Base-by-base conservation (phyloP, 306 rosid genomes). In the Vigna trinervia region DNA sequence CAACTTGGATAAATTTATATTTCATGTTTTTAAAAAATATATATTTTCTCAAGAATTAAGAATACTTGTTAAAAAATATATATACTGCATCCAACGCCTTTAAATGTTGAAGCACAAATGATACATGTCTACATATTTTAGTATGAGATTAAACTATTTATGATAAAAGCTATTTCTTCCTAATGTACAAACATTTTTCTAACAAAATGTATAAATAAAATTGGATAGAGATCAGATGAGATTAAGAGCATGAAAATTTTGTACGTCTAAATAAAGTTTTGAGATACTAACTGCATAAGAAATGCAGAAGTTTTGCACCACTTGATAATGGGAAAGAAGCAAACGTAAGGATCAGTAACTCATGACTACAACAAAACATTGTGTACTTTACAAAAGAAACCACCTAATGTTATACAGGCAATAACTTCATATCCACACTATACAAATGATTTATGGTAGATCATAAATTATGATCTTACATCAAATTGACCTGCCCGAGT, bases 401-500 rank as follows among this genome's bases (percentile, higher is more conserved):
- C 54, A 59, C 8, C 34, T 36, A 22, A 20, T 19, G 38, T 45
- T 46, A 45, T 19, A 48, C 58, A 59, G 1, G 41, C 65, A 81
- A 39, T 69, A 68, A 81, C 50, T 38, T 58, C 43, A 61, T 13
- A 28, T 68, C 76, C 41, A 59, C 73, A 39, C 17, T 65, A 41
- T 2, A 63, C 39, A 48, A 7, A 61, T 61, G 59, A 46, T 10
- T 67, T 56, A 8, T 8, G 45, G 34, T 58, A 63, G 68, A 39
- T 71, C 39, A 74, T 19, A 63, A 36, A 48, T 80, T 74, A 90
- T 15, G 90, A 89, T 57, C 97, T 85, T 63, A 93, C 91, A 85
- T 93, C 94, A 75, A 87, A 93, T 63, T 93, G 85, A 47, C 96
- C 96, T 6, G 90, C 96, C 26, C 80, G 86, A 36, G 94, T 93